These are phyloP conservation scores for Aspergillus phoenicis DNA, from an alignment of 2,329 filamentous ascomycete species.

Conservation along the genomic window DNA sequence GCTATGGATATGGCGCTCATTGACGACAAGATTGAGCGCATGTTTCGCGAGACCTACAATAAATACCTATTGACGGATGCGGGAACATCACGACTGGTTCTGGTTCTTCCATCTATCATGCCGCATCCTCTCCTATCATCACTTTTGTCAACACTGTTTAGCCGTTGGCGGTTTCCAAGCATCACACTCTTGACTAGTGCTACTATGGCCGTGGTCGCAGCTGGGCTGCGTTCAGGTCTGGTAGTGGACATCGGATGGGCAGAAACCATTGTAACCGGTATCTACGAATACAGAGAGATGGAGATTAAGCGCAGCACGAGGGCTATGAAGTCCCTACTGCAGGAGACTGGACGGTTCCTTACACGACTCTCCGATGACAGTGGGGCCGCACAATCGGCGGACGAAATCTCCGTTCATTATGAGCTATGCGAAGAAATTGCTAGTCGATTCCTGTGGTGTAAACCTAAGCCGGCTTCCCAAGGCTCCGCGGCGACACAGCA, in stretches of 20 bases:
- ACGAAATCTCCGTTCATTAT: conserved; percentile 60
- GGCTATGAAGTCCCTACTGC: conserved; percentile 71
- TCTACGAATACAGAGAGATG: conserved; percentile 90
- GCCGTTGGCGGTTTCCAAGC: conserved; percentile 74
- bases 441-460: conserved; percentile 77
- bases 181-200: conserved; percentile 80
- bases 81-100: conserved; percentile 70
- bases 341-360: conserved; percentile 61
- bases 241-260: conserved; percentile 91
- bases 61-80: conserved; percentile 66
- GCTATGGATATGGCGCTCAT: conserved; percentile 76
- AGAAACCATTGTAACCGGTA: conserved; percentile 80
- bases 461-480: conserved; percentile 22
- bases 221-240: conserved; percentile 81
- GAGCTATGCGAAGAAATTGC: conserved; percentile 81
- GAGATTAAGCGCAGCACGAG: conserved; percentile 69
- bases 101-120: conserved; percentile 75
- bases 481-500: neutral
- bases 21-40: conserved; percentile 82
- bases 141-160: conserved; percentile 76
- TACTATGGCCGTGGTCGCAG: conserved; percentile 72
- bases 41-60: conserved; percentile 77
- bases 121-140: conserved; percentile 77
- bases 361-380: conserved; percentile 26
- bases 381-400: conserved; percentile 36